A percentile compares a stretch with the other conserved stretches of the same genome.
Conservation (phyloP, 441 rosid genomes). For the Adansonia grandidieri region DNA sequence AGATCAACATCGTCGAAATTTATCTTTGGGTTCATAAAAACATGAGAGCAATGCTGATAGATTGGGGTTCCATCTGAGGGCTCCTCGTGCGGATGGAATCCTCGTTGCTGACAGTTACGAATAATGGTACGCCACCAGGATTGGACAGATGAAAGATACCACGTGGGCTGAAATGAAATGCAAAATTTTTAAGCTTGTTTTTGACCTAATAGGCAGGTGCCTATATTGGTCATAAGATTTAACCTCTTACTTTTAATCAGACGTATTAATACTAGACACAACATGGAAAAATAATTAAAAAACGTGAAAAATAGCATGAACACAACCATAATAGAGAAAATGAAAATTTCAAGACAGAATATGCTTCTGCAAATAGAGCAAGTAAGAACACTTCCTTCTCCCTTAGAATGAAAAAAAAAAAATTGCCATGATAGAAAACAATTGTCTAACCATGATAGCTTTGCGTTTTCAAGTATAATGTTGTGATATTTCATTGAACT, state of each 20-base stretch:
- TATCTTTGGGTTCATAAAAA: conserved; percentile 70
- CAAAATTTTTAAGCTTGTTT: background rate
- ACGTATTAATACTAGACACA: no score
- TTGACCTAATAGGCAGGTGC: background rate
- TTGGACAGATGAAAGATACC: conserved; percentile 96
- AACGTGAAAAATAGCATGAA: background rate
- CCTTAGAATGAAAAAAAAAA: background rate
- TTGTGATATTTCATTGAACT: conserved; percentile 12
- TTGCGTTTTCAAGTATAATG: conserved; percentile 15
- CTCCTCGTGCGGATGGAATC: conserved; percentile 98
- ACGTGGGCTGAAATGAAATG: conserved; percentile 56
- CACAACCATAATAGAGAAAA: background rate
- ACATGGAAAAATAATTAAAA: no score
- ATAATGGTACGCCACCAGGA: conserved; percentile 85
- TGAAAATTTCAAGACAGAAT: background rate
- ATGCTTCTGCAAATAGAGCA: background rate
- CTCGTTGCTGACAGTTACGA: conserved; percentile 90
- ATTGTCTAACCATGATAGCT: background rate
- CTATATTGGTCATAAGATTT: background rate
- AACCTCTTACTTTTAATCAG: background rate
- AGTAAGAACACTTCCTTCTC: background rate
- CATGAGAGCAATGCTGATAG: conserved; percentile 96
- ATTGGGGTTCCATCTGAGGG: conserved; percentile 78
- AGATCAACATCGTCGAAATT: conserved; percentile 82
- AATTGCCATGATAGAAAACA: background rate